Percentiles rank a stretch among this genome's conserved stretches.
Evolutionary conservation across 345 rosid species (phyloP).

Genomic region (Toxicodendron radicans): DNA sequence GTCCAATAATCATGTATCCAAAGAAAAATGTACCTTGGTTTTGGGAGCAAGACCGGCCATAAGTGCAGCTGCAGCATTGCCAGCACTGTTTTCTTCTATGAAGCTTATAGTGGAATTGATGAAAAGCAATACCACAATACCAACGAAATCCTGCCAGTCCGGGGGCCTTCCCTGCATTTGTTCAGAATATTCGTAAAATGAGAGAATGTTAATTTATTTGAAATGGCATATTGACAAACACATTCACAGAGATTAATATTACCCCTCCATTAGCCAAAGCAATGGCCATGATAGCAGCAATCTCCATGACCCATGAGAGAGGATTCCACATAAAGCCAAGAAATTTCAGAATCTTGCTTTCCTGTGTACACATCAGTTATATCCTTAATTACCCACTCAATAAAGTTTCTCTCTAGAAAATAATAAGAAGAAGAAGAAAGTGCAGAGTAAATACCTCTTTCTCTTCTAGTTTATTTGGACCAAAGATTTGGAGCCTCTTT

Average conservation of each 20-base stretch:
- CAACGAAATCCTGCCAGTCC: constrained; percentile 86
- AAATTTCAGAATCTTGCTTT: constrained; percentile 67
- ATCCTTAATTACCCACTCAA: background rate
- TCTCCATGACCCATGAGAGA: constrained; percentile 93
- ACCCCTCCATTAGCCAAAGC: constrained; percentile 83
- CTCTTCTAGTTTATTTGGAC: constrained; percentile 95
- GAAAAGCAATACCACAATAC: constrained; percentile 63
- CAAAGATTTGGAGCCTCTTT: constrained; percentile 72
- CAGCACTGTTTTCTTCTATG: constrained; percentile 86
- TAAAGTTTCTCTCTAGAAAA: background rate
- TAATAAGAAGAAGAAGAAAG: background rate
- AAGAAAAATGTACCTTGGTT: constrained; percentile 46
- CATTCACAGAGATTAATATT: constrained; percentile 8
- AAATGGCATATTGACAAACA: background rate
- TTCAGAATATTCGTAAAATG: background rate
- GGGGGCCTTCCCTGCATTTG: constrained; percentile 72
- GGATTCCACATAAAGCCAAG: constrained; percentile 96
- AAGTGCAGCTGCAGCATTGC: constrained; percentile 83
- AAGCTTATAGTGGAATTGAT: constrained; percentile 84
- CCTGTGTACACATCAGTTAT: constrained; percentile 36
- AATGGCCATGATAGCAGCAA: constrained; percentile 89
- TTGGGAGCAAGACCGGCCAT: constrained; percentile 78
- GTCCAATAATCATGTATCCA: too few species aligned
- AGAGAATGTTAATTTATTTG: background rate
- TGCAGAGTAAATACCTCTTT: constrained; percentile 36